phyloP scores from a whole-genome alignment of 2,329 filamentous ascomycete species.

The Scedosporium aurantiacum region DNA sequence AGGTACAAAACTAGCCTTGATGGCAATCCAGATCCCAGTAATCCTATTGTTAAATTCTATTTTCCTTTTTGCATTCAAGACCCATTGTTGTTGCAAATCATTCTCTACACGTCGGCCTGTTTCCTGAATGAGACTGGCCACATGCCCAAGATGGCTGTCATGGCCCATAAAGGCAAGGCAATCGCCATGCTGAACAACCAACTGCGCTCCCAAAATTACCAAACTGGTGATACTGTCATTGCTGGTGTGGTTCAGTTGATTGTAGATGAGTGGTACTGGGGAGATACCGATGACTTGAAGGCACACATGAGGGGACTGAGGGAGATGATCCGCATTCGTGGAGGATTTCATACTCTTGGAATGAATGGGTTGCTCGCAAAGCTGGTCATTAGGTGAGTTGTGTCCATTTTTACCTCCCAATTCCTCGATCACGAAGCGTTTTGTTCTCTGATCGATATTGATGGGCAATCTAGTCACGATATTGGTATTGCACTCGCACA shows the following conservation, averaged over 20 bases:
- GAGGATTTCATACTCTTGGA: conserved; percentile 33
- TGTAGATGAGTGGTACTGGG: conserved; percentile 44
- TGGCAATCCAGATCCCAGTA: conserved; percentile 31
- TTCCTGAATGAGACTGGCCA: conserved; percentile 39
- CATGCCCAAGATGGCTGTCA: conserved; percentile 29
- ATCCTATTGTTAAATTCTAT: conserved; percentile 35
- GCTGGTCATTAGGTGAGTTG: conserved; percentile 35
- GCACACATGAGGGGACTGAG: conserved; percentile 35
- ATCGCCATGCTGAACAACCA: conserved; percentile 36
- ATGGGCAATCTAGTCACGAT: conserved; percentile 26
- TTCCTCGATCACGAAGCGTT: conserved; percentile 9
- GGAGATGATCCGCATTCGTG: conserved; percentile 35
- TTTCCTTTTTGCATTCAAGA: conserved; percentile 36
- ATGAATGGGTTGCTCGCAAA: conserved; percentile 36
- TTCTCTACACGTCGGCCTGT: conserved; percentile 39
- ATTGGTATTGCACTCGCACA: conserved; percentile 36
- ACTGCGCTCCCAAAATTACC: conserved; percentile 23
- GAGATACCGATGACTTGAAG: conserved; percentile 30
- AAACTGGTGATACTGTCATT: conserved; percentile 34
- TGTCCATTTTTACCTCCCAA: background rate
- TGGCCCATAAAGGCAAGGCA: conserved; percentile 30
- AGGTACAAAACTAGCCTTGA: conserved; percentile 41
- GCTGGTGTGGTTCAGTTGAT: conserved; percentile 37
- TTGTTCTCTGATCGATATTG: background rate
- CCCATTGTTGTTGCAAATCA: conserved; percentile 35